Percentiles rank a stretch among this genome's conserved stretches.
Conservation (phyloP, 306 rosid species). For the Citrullus colocynthis region DNA sequence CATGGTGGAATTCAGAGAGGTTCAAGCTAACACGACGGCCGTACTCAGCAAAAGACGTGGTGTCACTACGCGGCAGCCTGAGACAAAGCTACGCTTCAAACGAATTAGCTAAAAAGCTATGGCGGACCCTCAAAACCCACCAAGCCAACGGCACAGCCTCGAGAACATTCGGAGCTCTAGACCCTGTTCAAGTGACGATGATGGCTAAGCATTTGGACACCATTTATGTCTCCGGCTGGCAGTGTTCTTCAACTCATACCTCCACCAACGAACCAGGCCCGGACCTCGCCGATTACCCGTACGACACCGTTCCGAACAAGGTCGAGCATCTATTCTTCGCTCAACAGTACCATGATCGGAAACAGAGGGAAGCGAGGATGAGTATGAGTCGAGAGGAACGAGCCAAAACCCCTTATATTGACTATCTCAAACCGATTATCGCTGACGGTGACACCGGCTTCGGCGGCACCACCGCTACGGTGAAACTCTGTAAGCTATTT, state of each 20-base stretch:
- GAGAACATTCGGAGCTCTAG: constrained; percentile 90
- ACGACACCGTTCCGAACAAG: constrained; percentile 97
- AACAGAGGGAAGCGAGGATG: constrained; percentile 83
- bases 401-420: constrained; percentile 60
- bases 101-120: constrained; percentile 75
- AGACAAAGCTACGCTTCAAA: constrained; percentile 64
- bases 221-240: constrained; percentile 97
- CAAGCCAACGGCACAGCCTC: constrained; percentile 87
- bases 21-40: constrained; percentile 64
- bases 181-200: constrained; percentile 89
- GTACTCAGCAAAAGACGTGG: constrained; percentile 70
- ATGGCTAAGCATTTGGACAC: constrained; percentile 91
- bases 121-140: constrained; percentile 74
- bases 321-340: constrained; percentile 89
- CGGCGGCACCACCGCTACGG: constrained; percentile 79
- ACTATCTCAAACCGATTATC: constrained; percentile 80
- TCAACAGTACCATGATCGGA: constrained; percentile 83
- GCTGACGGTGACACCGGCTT: constrained; percentile 94
- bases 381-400: constrained; percentile 69
- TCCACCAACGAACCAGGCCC: constrained; percentile 93
- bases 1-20: constrained; percentile 89
- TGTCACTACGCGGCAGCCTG: constrained; percentile 69
- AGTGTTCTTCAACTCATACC: constrained; percentile 87
- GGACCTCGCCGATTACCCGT: constrained; percentile 94
- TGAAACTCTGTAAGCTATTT: constrained; percentile 91